Evolutionary conservation across 2,329 filamentous ascomycete genomes (phyloP), one percentile per base, ranked within the genome.

Genomic region (Lachnellula occidentalis): DNA sequence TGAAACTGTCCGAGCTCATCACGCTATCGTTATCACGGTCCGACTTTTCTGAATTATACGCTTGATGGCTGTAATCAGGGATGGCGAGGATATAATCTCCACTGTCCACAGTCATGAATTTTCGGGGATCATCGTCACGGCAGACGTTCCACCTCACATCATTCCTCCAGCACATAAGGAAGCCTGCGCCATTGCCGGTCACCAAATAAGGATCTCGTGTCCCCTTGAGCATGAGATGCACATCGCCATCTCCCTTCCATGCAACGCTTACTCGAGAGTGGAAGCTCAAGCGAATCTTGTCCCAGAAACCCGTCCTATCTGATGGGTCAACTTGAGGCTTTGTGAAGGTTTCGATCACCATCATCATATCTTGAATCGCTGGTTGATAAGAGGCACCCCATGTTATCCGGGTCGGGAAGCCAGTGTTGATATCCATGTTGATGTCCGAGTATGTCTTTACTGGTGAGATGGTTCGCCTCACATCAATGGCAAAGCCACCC

Each of bases 321-420:
- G 94, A 97, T 1, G 89, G 87, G 69, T 99, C 95, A 27, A 96
- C 78, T 59, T 92, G 92, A 7, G 92, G 90, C 69, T 99, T 99
- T 1, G 92, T 96, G 69, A 99, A 97, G 2, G 89, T 92, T 72
- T 99, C 94, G 58, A 99, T 88, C 24, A 92, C 92, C 81, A 97
- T 96, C 94, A 99, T 99, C 88, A 97, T 96, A 67, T 99, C 95
- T 70, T 99, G 94, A 48, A 99, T 92, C 1, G 92, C 92, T 27
- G 95, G 94, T 67, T 99, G 95, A 67, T 97, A 99, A 2, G 92
- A 96, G 45, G 94, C 92, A 7, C 92, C 92, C 95, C 94, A 99
- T 0, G 92, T 96, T 51, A 99, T 92, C 45, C 89, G 85, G 0
- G 94, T 99, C 2, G 95, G 90, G 55, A 92, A 83, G 51, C 86